These are phyloP conservation scores for Nigrospora sphaerica DNA, from an alignment of 2,329 filamentous ascomycete genomes.

Conservation along the genomic window DNA sequence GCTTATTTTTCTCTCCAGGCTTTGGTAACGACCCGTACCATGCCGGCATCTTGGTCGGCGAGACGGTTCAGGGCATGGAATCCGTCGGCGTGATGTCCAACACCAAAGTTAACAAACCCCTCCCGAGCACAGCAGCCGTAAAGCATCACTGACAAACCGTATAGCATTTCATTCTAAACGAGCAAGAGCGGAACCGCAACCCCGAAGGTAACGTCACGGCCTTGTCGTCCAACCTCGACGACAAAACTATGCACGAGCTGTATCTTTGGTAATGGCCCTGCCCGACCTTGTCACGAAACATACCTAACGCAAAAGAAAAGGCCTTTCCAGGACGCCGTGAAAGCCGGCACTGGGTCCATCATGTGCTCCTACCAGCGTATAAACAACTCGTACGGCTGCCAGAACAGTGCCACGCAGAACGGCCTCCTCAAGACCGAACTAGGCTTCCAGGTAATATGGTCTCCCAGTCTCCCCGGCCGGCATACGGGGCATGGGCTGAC, in stretches of 20 bases:
- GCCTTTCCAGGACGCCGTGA: slow-evolving; percentile 64
- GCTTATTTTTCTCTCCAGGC: slow-evolving; percentile 9
- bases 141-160: not conserved
- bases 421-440: slow-evolving; percentile 57
- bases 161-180: slow-evolving; percentile 59
- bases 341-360: slow-evolving; percentile 48
- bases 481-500: slow-evolving; percentile 13
- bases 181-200: slow-evolving; percentile 68
- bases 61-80: slow-evolving; percentile 63
- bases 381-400: slow-evolving; percentile 66
- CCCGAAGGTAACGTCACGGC: slow-evolving; percentile 49
- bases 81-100: slow-evolving; percentile 64
- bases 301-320: slow-evolving; percentile 19
- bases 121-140: no score
- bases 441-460: slow-evolving; percentile 38
- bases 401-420: slow-evolving; percentile 62
- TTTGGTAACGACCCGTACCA: slow-evolving; percentile 54
- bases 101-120: slow-evolving; percentile 31
- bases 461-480: slow-evolving; percentile 10
- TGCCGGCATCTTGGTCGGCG: slow-evolving; percentile 31
- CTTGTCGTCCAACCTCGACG: slow-evolving; percentile 50
- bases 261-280: slow-evolving; percentile 49
- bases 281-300: not conserved
- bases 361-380: slow-evolving; percentile 64
- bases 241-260: slow-evolving; percentile 52